Evolutionary conservation across 345 rosid genomes (phyloP).

Genomic region (Combretum micranthum): DNA sequence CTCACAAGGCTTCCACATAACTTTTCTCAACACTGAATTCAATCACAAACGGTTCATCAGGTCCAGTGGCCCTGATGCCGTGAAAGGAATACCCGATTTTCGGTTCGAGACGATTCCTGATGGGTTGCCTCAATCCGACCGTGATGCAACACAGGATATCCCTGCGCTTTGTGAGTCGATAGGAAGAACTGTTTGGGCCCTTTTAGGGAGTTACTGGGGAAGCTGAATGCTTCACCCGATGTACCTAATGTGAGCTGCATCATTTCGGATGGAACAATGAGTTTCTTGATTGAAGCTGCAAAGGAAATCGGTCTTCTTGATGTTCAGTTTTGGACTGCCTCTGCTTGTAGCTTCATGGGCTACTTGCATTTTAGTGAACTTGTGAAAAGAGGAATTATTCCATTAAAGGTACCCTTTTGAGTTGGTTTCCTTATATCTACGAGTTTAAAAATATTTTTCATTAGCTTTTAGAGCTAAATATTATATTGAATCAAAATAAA

Average conservation of each 20-base stretch:
- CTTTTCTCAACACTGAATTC: slow-evolving; percentile 31
- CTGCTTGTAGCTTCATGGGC: slow-evolving; percentile 20
- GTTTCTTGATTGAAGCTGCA: slow-evolving; percentile 16
- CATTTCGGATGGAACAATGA: slow-evolving; percentile 27
- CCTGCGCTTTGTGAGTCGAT: slow-evolving; percentile 4
- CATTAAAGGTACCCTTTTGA: slow-evolving; percentile 19
- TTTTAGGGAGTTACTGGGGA: slow-evolving; percentile 16
- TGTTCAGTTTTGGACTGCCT: slow-evolving; percentile 18
- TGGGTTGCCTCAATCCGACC: slow-evolving; percentile 19
- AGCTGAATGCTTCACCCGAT: slow-evolving; percentile 10
- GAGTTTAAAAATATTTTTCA: no score
- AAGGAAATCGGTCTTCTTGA: slow-evolving; percentile 18
- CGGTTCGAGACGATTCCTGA: slow-evolving; percentile 23
- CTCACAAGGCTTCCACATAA: slow-evolving; percentile 32
- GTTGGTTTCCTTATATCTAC: neutral
- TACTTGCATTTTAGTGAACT: slow-evolving; percentile 14
- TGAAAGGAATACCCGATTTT: slow-evolving; percentile 25
- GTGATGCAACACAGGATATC: slow-evolving; percentile 19
- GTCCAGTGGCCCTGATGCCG: slow-evolving; percentile 13
- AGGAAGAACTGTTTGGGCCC: slow-evolving; percentile 26
- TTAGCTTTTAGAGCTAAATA: no score
- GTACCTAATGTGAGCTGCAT: slow-evolving; percentile 19
- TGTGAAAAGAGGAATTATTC: slow-evolving; percentile 18
- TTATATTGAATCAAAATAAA: no score
- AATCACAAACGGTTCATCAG: slow-evolving; percentile 24